A percentile compares a stretch with the other conserved stretches of the same genome.
Evolutionary conservation across 116 monocot genomes (phyloP).

Genomic region (Posidonia oceanica): DNA sequence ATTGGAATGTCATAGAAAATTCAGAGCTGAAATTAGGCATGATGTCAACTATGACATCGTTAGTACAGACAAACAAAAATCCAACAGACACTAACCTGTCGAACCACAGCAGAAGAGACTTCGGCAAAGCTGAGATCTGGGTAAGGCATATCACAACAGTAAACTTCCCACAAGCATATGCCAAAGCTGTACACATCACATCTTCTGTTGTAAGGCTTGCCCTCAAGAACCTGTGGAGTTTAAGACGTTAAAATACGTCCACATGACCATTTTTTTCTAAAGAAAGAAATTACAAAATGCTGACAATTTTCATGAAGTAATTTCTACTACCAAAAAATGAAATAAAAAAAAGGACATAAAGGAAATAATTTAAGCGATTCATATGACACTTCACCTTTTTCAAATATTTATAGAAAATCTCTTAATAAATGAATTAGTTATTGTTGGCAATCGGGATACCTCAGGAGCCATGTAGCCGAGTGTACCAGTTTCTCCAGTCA

Average conservation of each 20-base stretch:
- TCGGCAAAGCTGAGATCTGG: conserved; percentile 73
- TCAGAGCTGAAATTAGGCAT: too few species aligned
- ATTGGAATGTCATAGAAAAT: too few species aligned
- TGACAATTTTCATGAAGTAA: too few species aligned
- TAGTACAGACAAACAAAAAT: too few species aligned
- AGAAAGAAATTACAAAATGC: too few species aligned
- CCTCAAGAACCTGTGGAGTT: conserved; percentile 65
- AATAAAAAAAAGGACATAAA: too few species aligned
- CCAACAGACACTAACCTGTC: conserved; percentile 36
- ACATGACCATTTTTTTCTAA: too few species aligned
- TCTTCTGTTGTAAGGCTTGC: conserved; percentile 68
- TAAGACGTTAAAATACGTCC: neutral
- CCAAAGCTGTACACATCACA: conserved; percentile 94
- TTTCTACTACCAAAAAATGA: too few species aligned
- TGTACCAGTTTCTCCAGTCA: conserved; percentile 91
- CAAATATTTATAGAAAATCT: too few species aligned
- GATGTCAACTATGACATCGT: neutral
- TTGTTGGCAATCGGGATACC: conserved; percentile 19
- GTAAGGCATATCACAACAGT: conserved; percentile 93
- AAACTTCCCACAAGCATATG: conserved; percentile 83
- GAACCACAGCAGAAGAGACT: conserved; percentile 68
- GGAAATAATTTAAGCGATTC: too few species aligned
- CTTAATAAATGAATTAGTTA: too few species aligned
- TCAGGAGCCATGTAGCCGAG: conserved; percentile 94
- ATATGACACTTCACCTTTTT: too few species aligned